These are phyloP conservation scores for Flaveria trinervia DNA, from an alignment of 129 eudicot species.

Conservation along the genomic window DNA sequence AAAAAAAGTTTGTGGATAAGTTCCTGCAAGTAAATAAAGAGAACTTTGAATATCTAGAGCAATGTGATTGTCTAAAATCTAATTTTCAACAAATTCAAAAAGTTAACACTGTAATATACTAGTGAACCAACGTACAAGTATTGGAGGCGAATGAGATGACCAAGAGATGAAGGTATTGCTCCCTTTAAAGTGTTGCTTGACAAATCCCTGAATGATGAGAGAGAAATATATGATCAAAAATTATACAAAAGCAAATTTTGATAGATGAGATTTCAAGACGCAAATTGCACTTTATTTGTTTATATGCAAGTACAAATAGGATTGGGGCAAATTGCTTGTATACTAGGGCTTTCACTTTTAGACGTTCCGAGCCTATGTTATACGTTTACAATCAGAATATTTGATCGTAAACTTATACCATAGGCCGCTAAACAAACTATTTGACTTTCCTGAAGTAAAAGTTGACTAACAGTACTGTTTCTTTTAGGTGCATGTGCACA, in stretches of 20 bases:
- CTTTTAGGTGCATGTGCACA: not conserved
- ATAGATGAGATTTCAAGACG: not conserved
- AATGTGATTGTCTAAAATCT: not conserved
- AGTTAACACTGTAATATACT: not conserved
- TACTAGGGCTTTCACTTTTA: not conserved
- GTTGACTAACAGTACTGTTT: not conserved
- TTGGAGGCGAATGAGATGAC: conserved; percentile 69
- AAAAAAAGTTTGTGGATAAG: conserved; percentile 79
- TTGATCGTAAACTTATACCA: not conserved
- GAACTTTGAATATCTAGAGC: not conserved
- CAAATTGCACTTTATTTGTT: not conserved
- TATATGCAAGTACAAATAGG: not conserved
- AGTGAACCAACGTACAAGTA: conserved; percentile 55
- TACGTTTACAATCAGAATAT: not conserved
- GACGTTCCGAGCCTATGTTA: not conserved
- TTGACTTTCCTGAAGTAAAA: not conserved
- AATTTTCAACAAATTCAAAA: conserved; percentile 4
- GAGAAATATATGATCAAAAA: not conserved
- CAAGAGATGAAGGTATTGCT: conserved; percentile 91
- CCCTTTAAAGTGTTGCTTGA: conserved; percentile 88
- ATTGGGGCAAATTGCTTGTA: not conserved
- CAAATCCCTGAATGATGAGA: conserved; percentile 54
- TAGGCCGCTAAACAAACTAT: not conserved
- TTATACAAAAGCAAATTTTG: conserved; percentile 9
- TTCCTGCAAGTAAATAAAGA: conserved; percentile 47